Conservation (phyloP, 306 rosid genomes). For the Psophocarpus tetragonolobus region DNA sequence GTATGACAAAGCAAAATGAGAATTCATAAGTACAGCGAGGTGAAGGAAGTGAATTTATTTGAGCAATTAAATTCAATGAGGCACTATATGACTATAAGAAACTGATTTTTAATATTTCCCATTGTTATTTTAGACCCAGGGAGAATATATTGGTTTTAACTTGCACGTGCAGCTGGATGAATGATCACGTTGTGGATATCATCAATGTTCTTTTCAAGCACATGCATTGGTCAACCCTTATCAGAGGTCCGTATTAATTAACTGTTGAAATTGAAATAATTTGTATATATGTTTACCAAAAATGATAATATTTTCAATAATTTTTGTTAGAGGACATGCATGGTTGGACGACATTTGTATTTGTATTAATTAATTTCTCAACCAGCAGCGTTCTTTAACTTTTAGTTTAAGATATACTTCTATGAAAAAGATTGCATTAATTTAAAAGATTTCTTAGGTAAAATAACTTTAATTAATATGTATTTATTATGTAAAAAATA, state of each 20-base stretch:
- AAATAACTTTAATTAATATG: too few relatives aligned
- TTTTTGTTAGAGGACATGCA: not conserved
- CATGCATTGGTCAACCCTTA: slow-evolving; percentile 50
- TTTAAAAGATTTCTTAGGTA: too few relatives aligned
- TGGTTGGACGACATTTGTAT: slow-evolving; percentile 21
- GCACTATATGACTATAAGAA: not conserved
- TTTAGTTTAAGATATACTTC: not conserved
- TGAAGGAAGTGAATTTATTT: not conserved
- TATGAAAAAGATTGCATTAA: too few relatives aligned
- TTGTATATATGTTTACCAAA: not conserved
- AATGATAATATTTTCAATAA: not conserved
- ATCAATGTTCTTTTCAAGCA: slow-evolving; percentile 25
- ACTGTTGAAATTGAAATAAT: too few relatives aligned
- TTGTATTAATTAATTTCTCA: slow-evolving; percentile 30
- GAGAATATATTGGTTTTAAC: slow-evolving; percentile 17
- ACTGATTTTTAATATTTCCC: not conserved
- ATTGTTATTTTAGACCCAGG: not conserved
- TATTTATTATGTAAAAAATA: too few relatives aligned
- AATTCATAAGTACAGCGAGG: not conserved
- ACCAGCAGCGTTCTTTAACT: not conserved
- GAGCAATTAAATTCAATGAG: not conserved
- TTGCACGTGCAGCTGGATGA: slow-evolving; percentile 30
- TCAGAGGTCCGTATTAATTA: slow-evolving; percentile 13
- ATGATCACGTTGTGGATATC: slow-evolving; percentile 8
- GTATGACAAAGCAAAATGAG: not conserved